Evolutionary conservation across 768 basidiomycete species (phyloP).

Genomic region (Dictyophora rubrovolvata): DNA sequence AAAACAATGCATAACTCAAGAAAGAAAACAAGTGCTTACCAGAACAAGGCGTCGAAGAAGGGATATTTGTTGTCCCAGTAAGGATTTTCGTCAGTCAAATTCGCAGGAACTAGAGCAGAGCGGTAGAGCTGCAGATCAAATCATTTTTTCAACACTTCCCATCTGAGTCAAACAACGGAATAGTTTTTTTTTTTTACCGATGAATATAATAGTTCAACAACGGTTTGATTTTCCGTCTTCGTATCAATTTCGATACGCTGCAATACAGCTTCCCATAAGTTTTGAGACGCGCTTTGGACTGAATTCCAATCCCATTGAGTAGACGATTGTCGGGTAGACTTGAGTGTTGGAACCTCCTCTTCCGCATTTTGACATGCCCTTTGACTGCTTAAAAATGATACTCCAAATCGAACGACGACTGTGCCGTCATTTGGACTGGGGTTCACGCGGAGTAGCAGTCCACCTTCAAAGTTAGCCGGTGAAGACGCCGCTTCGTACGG

Average conservation of each 20-base stretch:
- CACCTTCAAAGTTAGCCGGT: slow-evolving; percentile 28
- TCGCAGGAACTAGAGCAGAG: slow-evolving; percentile 39
- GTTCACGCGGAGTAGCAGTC: slow-evolving; percentile 33
- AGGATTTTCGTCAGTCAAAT: slow-evolving; percentile 40
- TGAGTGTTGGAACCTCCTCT: slow-evolving; percentile 11
- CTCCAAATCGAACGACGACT: slow-evolving; percentile 19
- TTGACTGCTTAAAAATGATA: slow-evolving; percentile 16
- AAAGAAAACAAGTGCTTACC: slow-evolving; percentile 23
- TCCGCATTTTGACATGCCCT: slow-evolving; percentile 20
- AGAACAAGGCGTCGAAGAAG: slow-evolving; percentile 43
- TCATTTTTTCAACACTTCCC: background rate
- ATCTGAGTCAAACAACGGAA: background rate
- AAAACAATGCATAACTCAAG: background rate
- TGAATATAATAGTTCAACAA: slow-evolving; percentile 38
- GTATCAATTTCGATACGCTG: slow-evolving; percentile 27
- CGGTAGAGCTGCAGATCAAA: slow-evolving; percentile 33
- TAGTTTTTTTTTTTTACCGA: slow-evolving; percentile 24
- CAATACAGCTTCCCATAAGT: slow-evolving; percentile 36
- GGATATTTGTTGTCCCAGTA: slow-evolving; percentile 38
- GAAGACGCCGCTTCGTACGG: slow-evolving; percentile 29
- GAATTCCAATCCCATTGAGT: slow-evolving; percentile 32
- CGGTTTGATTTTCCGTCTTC: slow-evolving; percentile 28
- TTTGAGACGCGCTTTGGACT: slow-evolving; percentile 28
- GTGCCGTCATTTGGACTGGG: slow-evolving; percentile 16
- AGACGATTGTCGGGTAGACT: background rate